phyloP scores from a whole-genome alignment of 495 filamentous ascomycete species.

The Trichoderma gamsii region DNA sequence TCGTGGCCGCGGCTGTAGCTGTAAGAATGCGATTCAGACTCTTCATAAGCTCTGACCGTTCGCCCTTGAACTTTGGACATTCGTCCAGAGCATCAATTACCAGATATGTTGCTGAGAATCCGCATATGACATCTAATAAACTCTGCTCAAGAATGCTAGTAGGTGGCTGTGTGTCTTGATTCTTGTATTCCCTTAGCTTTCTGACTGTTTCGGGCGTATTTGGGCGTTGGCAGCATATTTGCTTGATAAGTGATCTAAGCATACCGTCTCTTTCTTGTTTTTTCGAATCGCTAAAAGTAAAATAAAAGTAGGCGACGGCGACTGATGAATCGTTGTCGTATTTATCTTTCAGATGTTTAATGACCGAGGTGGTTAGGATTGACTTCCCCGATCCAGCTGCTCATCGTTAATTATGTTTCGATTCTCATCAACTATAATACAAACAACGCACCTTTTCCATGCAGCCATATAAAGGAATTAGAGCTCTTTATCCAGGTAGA shows the following conservation, averaged over 20 bases:
- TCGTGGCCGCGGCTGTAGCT: background rate
- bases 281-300: conserved; percentile 21
- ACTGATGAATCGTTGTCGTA: background rate
- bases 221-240: conserved; percentile 17
- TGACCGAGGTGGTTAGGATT: conserved; percentile 19
- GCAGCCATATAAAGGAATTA: conserved; percentile 24
- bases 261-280: conserved; percentile 17
- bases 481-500: background rate
- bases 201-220: background rate
- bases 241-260: conserved; percentile 21
- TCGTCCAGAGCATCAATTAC: conserved; percentile 28
- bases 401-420: conserved; percentile 15
- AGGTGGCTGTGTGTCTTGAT: conserved; percentile 10
- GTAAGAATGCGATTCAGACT: conserved; percentile 7
- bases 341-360: conserved; percentile 16
- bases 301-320: conserved; percentile 22
- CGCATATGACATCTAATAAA: conserved; percentile 2
- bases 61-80: conserved; percentile 18
- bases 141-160: conserved; percentile 7
- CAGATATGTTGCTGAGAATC: conserved; percentile 17
- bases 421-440: conserved; percentile 15
- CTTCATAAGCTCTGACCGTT: conserved; percentile 17
- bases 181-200: background rate
- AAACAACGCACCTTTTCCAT: conserved; percentile 28
- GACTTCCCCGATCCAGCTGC: conserved; percentile 16